Base-by-base conservation (phyloP, 2,329 filamentous ascomycete genomes). In the Epichloe elymi region DNA sequence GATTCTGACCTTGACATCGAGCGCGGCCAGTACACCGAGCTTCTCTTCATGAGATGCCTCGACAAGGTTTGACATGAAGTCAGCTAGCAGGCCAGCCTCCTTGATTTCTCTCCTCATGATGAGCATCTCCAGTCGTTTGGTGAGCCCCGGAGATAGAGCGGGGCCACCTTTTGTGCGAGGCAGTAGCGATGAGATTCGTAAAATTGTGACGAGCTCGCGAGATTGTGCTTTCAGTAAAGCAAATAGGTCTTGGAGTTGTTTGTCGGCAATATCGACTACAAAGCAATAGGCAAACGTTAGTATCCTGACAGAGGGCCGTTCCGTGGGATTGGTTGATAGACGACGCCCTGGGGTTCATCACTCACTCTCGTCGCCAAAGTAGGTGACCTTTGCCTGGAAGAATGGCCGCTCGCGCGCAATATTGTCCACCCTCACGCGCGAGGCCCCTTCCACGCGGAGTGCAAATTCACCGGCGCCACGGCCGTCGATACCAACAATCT, bases 31-130 rank as follows among this genome's bases (percentile, higher is more conserved):
- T 15, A 98, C 80, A 51, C 86, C 81, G 50, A 98, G 75, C 67
- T 95, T 96, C 63, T 98, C 93, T 65, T 95, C 88, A 56, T 94
- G 86, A 10, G 82, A 85, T 48, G 86, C 83, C 56, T 95, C 88
- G 3, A 95, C 80, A 23, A 97, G 79, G 63, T 95, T 95, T 39
- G 88, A 85, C 88, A 98, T 96, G 65, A 97, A 97, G 65, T 98
- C 93, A 6, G 93, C 91, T 10, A 98, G 75, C 8, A 82, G 72
- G 2, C 91, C 91, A 1, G 90, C 90, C 58, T 97, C 89, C 41
- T 80, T 74, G 48, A 93, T 66, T 53, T 88, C 83, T 63, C 93
- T 94, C 65, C 85, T 82, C 35, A 82, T 77, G 56, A 98, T 95
- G 66, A 88, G 93, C 49, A 90, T 70, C 61, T 97, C 90, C 42